These are phyloP conservation scores for Intubia oerlemansii DNA, from an alignment of 2,329 filamentous ascomycete species.

Conservation along the genomic window DNA sequence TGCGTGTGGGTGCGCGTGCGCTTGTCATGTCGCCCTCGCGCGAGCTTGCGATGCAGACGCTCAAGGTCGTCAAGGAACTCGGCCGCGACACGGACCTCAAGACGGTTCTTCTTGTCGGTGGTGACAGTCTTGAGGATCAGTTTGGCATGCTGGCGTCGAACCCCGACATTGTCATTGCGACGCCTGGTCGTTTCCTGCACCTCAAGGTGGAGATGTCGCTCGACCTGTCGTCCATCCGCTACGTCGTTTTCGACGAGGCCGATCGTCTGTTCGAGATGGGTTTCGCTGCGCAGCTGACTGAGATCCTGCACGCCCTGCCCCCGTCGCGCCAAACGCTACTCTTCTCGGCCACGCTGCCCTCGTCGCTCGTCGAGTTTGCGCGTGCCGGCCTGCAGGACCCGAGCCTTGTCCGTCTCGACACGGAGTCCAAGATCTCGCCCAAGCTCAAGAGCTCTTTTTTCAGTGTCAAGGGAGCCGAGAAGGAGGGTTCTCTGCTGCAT, in stretches of 20 bases:
- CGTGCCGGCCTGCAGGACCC: constrained; percentile 85
- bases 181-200: constrained; percentile 88
- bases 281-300: constrained; percentile 78
- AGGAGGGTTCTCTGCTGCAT: constrained; percentile 79
- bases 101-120: constrained; percentile 77
- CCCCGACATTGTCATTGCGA: constrained; percentile 93
- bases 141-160: constrained; percentile 85
- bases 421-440: constrained; percentile 87
- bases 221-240: constrained; percentile 75
- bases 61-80: constrained; percentile 93
- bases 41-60: constrained; percentile 81
- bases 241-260: constrained; percentile 94
- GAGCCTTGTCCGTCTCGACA: constrained; percentile 71
- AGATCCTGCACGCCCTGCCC: constrained; percentile 80
- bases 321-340: constrained; percentile 70
- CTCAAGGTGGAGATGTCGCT: constrained; percentile 91
- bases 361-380: constrained; percentile 88
- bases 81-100: constrained; percentile 78
- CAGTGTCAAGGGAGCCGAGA: constrained; percentile 75
- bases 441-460: constrained; percentile 95
- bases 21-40: constrained; percentile 81
- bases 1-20: constrained; percentile 65
- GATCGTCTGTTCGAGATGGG: constrained; percentile 98
- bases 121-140: constrained; percentile 89
- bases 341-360: constrained; percentile 88